Base-by-base conservation (phyloP, 108 stramenopile genomes). In the Cafeteria roenbergensis region DNA sequence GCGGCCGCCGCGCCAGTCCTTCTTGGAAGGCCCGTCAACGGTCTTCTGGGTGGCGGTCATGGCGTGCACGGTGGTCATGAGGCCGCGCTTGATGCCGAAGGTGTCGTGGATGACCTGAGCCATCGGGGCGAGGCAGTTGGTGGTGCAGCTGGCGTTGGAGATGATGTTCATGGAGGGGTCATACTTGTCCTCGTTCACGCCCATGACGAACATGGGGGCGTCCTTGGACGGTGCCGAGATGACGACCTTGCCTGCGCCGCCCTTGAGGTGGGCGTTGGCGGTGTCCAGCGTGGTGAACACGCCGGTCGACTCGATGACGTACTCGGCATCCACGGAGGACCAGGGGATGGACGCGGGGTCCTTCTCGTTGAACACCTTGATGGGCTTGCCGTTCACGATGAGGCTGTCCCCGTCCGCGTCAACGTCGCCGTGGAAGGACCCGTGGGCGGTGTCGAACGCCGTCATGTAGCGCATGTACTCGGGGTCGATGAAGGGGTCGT, bases 41-140 rank as follows among this genome's bases (percentile, higher is more conserved):
- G 91, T 89, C 65, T 88, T 88, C 81, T 99, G 97, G 77, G 94
- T 95, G 80, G 97, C 91, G 57, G 97, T 98, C 90, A 93, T 91
- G 87, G 97, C 94, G 84, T 98, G 97, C 70, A 98, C 97, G 62
- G 97, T 99, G 86, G 97, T 98, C 97, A 98, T 98, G 78, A 98
- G 92, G 63, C 87, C 94, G 78, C 91, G 90, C 67, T 90, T 85
- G 71, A 97, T 97, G 68, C 86, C 92, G 79, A 87, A 97, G 71
- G 86, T 87, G 78, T 97, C 95, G 77, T 97, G 82, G 83, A 97
- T 78, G 71, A 90, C 91, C 87, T 97, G 94, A 63, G 93, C 95
- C 83, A 93, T 88, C 66, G 95, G 90, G 70, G 93, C 95, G 74
- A 97, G 91, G 69, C 95, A 92, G 89, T 97, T 97, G 88, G 95